Evolutionary conservation across 78 protist species (phyloP), one percentile per base, ranked within the genome.

Genomic region (Chrysochromulina parva): DNA sequence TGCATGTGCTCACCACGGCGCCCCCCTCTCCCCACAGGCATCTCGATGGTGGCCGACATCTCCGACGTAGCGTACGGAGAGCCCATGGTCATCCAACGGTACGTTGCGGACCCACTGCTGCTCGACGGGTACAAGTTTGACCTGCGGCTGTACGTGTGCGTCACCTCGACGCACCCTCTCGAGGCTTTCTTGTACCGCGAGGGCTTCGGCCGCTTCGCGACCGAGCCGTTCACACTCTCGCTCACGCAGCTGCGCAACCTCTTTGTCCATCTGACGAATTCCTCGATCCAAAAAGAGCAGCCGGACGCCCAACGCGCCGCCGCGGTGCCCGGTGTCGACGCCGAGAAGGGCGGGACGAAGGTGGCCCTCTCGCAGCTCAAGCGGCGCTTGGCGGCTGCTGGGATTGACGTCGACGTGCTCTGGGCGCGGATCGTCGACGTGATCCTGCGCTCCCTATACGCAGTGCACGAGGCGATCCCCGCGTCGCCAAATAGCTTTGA

Each of bases 71-170:
- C 59, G 4, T 76, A 76, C 58, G 85, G 85, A 17, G 59, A 76
- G 78, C 7, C 38, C 38, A 3, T 20, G n/a, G 73, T 65, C 38
- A 20, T 65, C 73, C 73, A 65, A 65, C 73, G 73, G 48, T 95
- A 95, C 91, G 13, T 95, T 3, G 60, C 0, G 4, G 17, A 50
- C 13, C 96, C 96, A 3, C 59, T 55, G 20, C 59, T 90, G 38
- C 59, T 95, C 22, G 84, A 76, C 59, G 85, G 26, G 53, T 80
- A 4, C 87, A 26, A 54, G 71, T 93, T 95, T 28, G 96, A 95
- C 58, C 28, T 95, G 53, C 85, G 96, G 4, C 10, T 95, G 17
- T 95, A 95, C 90, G 95, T 91, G 24, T 53, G 90, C 26, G 93
- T 95, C 55, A 50, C 48, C 16, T 38, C 80, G 3, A 53, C 57